phyloP scores from a whole-genome alignment of 176 grass and related monocot genomes.

The Cenchrus purpureus region DNA sequence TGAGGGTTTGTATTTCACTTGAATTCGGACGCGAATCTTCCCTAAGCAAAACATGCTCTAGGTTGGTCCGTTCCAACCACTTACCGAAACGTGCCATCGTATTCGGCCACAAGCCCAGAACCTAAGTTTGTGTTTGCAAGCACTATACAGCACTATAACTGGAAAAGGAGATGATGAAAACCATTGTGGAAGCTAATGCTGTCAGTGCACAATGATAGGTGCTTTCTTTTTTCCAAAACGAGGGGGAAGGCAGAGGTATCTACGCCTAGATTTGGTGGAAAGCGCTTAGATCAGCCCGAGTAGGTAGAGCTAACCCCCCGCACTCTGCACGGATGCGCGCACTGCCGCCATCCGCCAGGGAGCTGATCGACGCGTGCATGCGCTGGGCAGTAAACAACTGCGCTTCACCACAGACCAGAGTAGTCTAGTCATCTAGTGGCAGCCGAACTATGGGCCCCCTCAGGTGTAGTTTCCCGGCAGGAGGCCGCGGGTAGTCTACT shows the following conservation, averaged over 20 bases:
- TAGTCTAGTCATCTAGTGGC: not conserved
- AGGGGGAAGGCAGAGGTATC: conserved; percentile 35
- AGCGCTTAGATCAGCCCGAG: conserved; percentile 40
- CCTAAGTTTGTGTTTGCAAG: not conserved
- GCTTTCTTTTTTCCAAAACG: conserved; percentile 31
- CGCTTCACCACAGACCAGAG: conserved; percentile 28
- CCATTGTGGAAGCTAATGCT: not conserved
- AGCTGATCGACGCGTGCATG: conserved; percentile 16
- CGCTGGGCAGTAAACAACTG: conserved; percentile 39
- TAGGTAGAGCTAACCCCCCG: conserved; percentile 58
- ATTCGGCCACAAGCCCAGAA: not conserved
- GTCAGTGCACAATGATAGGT: conserved; percentile 16
- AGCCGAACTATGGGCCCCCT: conserved; percentile 1
- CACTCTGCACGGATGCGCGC: conserved; percentile 29
- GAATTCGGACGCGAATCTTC: not conserved
- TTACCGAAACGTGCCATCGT: not conserved
- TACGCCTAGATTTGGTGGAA: conserved; percentile 50
- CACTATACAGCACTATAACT: not conserved
- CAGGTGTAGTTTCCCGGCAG: conserved; percentile 56
- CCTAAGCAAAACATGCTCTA: not conserved
- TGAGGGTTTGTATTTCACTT: not conserved
- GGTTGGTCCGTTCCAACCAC: not conserved
- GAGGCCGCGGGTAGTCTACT: conserved; percentile 44
- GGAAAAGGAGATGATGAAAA: not conserved
- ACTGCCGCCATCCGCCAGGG: not conserved